Base-by-base conservation (phyloP, 1,284 basidiomycete species). In the Hortiboletus rubellus region DNA sequence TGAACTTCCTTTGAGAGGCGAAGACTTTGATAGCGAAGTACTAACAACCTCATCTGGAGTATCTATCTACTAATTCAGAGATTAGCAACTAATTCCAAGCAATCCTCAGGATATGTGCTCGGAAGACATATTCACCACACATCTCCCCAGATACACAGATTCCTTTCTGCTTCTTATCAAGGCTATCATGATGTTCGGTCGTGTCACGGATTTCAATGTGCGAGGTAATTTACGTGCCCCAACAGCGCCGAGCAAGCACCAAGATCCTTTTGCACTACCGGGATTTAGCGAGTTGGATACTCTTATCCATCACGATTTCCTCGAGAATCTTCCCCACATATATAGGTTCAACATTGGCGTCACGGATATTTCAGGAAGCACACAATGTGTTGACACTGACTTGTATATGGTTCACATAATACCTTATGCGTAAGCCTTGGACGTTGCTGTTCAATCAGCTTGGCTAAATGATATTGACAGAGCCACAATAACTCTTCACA, bases 401-500 rank as follows among this genome's bases (percentile, higher is more conserved):
- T 74, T 92, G 56, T 92, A 89, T 67, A 84, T 92, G 86, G 89
- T 89, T 34, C 89, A 92, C 66, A 77, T 92, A 44, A 81, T 91
- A 51, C 90, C 91, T 31, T 86, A 92, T 68, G 90, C 91, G 91
- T 91, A 72, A 72, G 80, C 50, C 50, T 55, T 22, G 54, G 38
- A 47, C 49, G 24, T 33, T 46, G 5, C n/a, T 59, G 33, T 48
- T 41, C 40, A 49, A 41, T 55, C 49, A 27, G 56, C 54, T 48
- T 17, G 9, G 36, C 51, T 58, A 46, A 57, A 53, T 58, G 36
- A 50, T 42, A 33, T 52, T 41, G 44, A 44, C 66, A 92, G 90
- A n/a, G 91, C 91, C 17, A 82, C 85, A 4, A 92, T 92, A 62
- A 91, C 91, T 3, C 78, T 92, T 50, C 90, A 92, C 67, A 92